A percentile compares a stretch with the other conserved stretches of the same genome.
phyloP scores from a whole-genome alignment of 129 eudicot species.

The Solidago caesia region DNA sequence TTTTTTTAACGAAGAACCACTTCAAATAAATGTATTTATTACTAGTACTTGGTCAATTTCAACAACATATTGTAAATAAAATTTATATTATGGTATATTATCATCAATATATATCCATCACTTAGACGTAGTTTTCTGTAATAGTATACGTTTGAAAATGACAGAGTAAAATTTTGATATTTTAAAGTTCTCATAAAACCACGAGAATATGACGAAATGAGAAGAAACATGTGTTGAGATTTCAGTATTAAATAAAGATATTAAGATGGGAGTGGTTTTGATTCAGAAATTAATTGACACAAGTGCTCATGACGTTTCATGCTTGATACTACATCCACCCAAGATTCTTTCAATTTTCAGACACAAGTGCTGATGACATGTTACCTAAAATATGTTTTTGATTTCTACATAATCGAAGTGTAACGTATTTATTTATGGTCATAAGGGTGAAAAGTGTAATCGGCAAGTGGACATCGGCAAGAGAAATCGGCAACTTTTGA shows the following conservation, averaged over 20 bases:
- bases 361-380: conserved; percentile 27
- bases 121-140: not conserved
- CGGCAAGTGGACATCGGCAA: too few species aligned
- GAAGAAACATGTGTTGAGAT: conserved; percentile 1
- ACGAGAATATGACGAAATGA: conserved; percentile 16
- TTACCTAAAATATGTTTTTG: not conserved
- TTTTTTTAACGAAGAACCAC: too few species aligned
- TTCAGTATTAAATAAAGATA: not conserved
- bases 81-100: too few species aligned
- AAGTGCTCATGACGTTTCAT: conserved; percentile 30
- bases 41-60: not conserved
- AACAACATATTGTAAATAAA: not conserved
- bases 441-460: too few species aligned
- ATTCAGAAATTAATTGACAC: conserved; percentile 5
- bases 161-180: not conserved
- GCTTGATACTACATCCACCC: conserved; percentile 7
- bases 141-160: not conserved
- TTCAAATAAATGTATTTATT: too few species aligned
- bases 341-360: conserved; percentile 12
- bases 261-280: not conserved
- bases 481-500: too few species aligned
- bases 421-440: too few species aligned
- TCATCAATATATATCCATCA: too few species aligned
- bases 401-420: not conserved
- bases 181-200: not conserved